These are phyloP conservation scores for Suillus subaureus DNA, from an alignment of 768 basidiomycete species.

Conservation along the genomic window DNA sequence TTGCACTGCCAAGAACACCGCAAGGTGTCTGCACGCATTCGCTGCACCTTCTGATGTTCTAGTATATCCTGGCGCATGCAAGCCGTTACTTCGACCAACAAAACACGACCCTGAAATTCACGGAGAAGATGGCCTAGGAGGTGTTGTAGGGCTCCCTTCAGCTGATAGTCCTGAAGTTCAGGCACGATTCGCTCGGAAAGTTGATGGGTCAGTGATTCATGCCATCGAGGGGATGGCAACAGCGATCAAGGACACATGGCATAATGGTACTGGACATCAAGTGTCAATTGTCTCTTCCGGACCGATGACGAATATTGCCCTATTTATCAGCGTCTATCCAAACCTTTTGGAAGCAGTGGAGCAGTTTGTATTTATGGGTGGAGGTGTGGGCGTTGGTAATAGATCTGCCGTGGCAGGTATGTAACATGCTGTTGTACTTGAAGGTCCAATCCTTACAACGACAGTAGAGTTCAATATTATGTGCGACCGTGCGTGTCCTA, in stretches of 20 bases:
- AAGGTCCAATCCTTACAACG: not conserved
- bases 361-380: slow-evolving; percentile 79
- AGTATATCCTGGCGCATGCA: slow-evolving; percentile 69
- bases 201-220: slow-evolving; percentile 43
- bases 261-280: slow-evolving; percentile 57
- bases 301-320: slow-evolving; percentile 82
- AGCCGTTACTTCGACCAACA: slow-evolving; percentile 64
- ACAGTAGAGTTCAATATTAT: slow-evolving; percentile 74
- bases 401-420: slow-evolving; percentile 72
- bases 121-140: slow-evolving; percentile 80
- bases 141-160: slow-evolving; percentile 75
- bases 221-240: slow-evolving; percentile 73
- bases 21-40: slow-evolving; percentile 75
- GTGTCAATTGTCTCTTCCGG: slow-evolving; percentile 76
- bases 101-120: slow-evolving; percentile 80
- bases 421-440: slow-evolving; percentile 7
- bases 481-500: slow-evolving; percentile 68
- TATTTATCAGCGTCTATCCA: slow-evolving; percentile 63
- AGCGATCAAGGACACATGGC: slow-evolving; percentile 57
- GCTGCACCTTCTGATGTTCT: slow-evolving; percentile 58
- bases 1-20: slow-evolving; percentile 71
- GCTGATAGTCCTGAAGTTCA: slow-evolving; percentile 50
- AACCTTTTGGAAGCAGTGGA: slow-evolving; percentile 51
- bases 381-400: slow-evolving; percentile 86
- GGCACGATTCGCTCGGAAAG: slow-evolving; percentile 47